A percentile compares a stretch with the other conserved stretches of the same genome.
Conservation (phyloP, 495 filamentous ascomycete species). For the Aspergillus conjunctus region DNA sequence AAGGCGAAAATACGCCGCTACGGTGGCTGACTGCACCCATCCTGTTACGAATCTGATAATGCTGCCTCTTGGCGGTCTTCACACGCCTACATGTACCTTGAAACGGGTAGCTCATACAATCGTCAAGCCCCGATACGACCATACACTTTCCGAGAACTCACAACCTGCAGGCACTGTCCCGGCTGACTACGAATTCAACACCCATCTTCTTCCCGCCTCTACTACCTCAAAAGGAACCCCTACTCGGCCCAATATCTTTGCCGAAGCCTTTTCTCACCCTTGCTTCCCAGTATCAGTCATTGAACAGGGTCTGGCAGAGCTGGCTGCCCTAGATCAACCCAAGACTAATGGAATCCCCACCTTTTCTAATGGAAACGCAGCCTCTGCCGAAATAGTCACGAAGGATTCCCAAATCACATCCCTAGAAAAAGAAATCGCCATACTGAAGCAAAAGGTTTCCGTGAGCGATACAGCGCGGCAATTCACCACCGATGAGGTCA, state of each 20-base stretch:
- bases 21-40: constrained; percentile 68
- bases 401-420: constrained; percentile 38
- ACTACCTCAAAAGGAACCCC: constrained; percentile 7
- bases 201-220: constrained; percentile 54
- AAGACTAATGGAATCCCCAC: constrained; percentile 23
- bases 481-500: constrained; percentile 40
- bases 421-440: constrained; percentile 39
- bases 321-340: constrained; percentile 40
- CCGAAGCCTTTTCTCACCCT: constrained; percentile 53
- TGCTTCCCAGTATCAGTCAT: constrained; percentile 55
- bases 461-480: constrained; percentile 44
- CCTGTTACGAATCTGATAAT: constrained; percentile 78
- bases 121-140: constrained; percentile 68
- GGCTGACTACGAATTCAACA: constrained; percentile 66
- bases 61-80: constrained; percentile 63
- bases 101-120: constrained; percentile 60
- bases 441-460: constrained; percentile 43
- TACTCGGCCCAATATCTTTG: constrained; percentile 39
- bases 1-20: constrained; percentile 59
- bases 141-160: constrained; percentile 42
- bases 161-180: constrained; percentile 56
- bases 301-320: constrained; percentile 58
- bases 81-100: constrained; percentile 34
- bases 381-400: constrained; percentile 25
- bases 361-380: constrained; percentile 8